These are phyloP conservation scores for Cenchrus purpureus DNA, from an alignment of 176 grass and related monocot species.

Conservation along the genomic window DNA sequence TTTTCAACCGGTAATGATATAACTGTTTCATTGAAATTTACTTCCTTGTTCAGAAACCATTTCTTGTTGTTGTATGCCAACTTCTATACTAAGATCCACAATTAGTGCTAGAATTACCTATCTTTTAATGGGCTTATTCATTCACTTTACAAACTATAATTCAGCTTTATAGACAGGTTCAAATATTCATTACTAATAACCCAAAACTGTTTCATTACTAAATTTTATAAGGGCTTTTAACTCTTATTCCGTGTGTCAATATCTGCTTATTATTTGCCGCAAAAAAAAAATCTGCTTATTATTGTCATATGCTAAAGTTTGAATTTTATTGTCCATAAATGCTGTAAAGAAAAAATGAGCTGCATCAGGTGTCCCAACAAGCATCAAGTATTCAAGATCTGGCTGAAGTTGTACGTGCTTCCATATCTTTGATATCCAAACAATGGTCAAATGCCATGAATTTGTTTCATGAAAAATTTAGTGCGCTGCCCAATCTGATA, in stretches of 20 bases:
- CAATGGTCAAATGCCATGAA: conserved; percentile 87
- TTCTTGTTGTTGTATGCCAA: conserved; percentile 23
- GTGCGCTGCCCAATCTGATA: conserved; percentile 71
- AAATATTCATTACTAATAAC: conserved; percentile 31
- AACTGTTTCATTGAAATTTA: conserved; percentile 21
- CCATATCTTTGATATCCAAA: conserved; percentile 89
- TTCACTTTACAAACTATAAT: neutral
- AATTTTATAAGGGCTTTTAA: conserved; percentile 23
- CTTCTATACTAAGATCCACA: conserved; percentile 2
- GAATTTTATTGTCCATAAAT: conserved; percentile 35
- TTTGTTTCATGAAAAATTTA: conserved; percentile 86
- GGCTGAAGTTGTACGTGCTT: conserved; percentile 76
- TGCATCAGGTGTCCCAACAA: conserved; percentile 97
- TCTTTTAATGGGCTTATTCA: conserved; percentile 15
- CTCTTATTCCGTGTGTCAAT: neutral
- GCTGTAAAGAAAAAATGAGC: conserved; percentile 82
- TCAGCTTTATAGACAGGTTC: conserved; percentile 19
- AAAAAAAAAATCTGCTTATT: conserved; percentile 6
- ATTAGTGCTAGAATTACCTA: conserved; percentile 29
- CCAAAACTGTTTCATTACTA: conserved; percentile 21
- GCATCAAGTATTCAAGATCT: conserved; percentile 98
- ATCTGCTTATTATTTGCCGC: conserved; percentile 16
- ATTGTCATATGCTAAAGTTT: conserved; percentile 17
- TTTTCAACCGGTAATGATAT: conserved; percentile 64
- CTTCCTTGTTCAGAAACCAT: conserved; percentile 25